phyloP scores from a whole-genome alignment of 2,329 filamentous ascomycete genomes.

The Arthrobotrys pseudoclavata region DNA sequence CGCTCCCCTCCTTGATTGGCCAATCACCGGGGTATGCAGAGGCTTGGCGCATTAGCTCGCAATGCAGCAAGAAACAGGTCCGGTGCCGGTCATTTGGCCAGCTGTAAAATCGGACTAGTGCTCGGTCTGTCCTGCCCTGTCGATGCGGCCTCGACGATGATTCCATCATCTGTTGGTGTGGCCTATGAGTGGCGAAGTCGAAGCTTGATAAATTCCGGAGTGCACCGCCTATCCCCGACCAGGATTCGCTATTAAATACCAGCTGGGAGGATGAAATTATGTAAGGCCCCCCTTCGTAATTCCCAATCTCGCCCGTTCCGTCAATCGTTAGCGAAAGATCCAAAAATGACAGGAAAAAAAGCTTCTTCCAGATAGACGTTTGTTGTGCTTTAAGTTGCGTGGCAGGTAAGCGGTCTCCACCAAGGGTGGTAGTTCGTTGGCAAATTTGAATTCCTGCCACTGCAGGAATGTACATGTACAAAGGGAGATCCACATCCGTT shows the following conservation, averaged over 20 bases:
- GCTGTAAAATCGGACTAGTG: constrained; percentile 54
- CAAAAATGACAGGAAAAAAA: constrained; percentile 33
- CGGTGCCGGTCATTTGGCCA: constrained; percentile 58
- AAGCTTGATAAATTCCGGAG: constrained; percentile 35
- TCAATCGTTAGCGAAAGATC: constrained; percentile 45
- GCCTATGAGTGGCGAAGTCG: constrained; percentile 56
- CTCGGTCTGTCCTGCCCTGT: constrained; percentile 58
- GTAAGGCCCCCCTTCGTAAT: constrained; percentile 19
- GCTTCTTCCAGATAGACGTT: constrained; percentile 49
- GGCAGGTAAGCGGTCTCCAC: constrained; percentile 42
- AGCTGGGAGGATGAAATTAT: constrained; percentile 34
- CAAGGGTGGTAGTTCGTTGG: constrained; percentile 52
- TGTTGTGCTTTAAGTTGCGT: constrained; percentile 36
- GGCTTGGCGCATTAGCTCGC: constrained; percentile 58
- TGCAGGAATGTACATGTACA: constrained; percentile 60
- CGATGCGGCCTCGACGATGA: constrained; percentile 54
- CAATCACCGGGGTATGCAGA: constrained; percentile 32
- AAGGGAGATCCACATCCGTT: constrained; percentile 50
- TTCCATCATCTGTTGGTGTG: constrained; percentile 24
- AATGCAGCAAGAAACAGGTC: constrained; percentile 59
- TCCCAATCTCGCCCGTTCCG: constrained; percentile 24
- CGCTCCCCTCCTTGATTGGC: constrained; percentile 41
- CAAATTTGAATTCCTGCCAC: constrained; percentile 55
- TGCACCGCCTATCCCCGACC: constrained; percentile 54
- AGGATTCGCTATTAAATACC: constrained; percentile 47